Percentiles rank a stretch among this genome's conserved stretches.
Evolutionary conservation across 345 rosid species (phyloP).

Genomic region (Mercurialis annua): DNA sequence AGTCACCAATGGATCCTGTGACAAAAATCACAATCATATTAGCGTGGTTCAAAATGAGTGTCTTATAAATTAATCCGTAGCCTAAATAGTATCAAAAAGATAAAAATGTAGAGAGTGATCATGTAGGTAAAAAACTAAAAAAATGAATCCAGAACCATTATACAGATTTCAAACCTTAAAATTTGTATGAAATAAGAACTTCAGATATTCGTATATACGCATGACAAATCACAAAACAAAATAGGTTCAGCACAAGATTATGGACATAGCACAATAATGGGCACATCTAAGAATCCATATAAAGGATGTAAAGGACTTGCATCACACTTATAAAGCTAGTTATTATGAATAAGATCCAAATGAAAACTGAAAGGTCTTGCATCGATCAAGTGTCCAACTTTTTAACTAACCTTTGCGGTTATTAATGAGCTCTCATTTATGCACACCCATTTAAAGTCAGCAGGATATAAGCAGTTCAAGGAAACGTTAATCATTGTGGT

Average conservation of each 20-base stretch:
- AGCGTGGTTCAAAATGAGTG: neutral
- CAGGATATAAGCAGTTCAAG: conserved; percentile 1
- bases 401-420: neutral
- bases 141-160: neutral
- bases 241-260: neutral
- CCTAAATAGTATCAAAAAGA: neutral
- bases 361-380: neutral
- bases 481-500: neutral
- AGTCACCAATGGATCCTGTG: conserved; percentile 85
- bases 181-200: neutral
- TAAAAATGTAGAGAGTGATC: neutral
- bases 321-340: neutral
- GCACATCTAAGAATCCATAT: too few species aligned
- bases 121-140: too few species aligned
- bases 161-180: neutral
- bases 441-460: neutral
- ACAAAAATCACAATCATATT: neutral
- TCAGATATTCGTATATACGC: neutral
- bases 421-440: neutral
- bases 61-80: neutral
- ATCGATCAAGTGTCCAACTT: neutral
- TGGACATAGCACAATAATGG: neutral
- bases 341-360: neutral
- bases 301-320: too few species aligned
- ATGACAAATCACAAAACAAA: neutral